Base-by-base conservation (phyloP, 1,284 basidiomycete genomes). In the Boletus sp. region DNA sequence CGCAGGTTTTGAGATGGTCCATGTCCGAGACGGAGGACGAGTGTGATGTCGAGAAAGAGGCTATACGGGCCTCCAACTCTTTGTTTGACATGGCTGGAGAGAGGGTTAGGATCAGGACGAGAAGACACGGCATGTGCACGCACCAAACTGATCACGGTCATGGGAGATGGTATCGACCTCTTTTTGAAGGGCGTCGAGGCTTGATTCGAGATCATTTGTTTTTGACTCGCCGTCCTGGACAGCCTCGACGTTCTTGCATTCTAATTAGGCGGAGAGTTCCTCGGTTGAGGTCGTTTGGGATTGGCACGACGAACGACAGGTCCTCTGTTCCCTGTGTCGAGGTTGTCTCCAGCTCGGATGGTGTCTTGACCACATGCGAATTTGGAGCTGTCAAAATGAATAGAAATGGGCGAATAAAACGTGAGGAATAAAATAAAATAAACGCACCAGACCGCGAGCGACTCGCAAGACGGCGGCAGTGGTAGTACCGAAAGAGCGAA, bases 191-290 rank as follows among this genome's bases (percentile, higher is more conserved):
- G 67, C 66, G 60, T 87, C 83, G 31, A 86, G 62, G 2, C 81
- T 74, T 1, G 68, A 67, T 66, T 90, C 87, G 8, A 86, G 69
- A 37, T 90, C 86, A 55, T 79, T 82, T 6, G 81, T 72, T 53
- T 80, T 73, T 11, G 79, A 81, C 69, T 92, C 90, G 54, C 80
- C 82, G 71, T 93, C 90, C 69, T 91, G 88, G 48, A 91, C 72
- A 27, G 87, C 86, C 69, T 93, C 90, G 4, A 93, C 79, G 49
- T 92, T 89, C 71, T 87, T 88, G 74, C 81, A 82, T 68, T 88
- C 83, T 16, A 80, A 71, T 58, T 87, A 84, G 6, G 89, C 87
- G 52, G 80, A 83, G 59, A 81, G 76, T 63, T 87, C 87, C 71
- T 93, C 89, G 64, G 76, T 90, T 86, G 64, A 92, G 71, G 74